phyloP scores from a whole-genome alignment of 148 eudicot genomes.

The Vaccinium corymbosum region DNA sequence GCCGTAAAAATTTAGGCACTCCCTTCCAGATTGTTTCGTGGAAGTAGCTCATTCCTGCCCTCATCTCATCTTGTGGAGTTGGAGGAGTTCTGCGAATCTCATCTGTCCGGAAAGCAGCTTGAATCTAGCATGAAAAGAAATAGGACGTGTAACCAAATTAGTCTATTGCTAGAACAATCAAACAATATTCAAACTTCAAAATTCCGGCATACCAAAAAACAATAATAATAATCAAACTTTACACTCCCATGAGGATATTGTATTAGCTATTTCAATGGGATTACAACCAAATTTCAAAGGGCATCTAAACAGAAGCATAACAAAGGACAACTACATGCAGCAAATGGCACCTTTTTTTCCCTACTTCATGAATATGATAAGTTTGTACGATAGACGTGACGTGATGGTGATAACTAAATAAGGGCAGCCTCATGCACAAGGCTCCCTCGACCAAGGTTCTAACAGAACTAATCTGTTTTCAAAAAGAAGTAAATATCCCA shows the following conservation, averaged over 20 bases:
- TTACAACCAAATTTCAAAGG: constrained; percentile 1
- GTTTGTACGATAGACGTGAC: background rate
- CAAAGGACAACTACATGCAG: background rate
- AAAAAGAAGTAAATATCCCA: background rate
- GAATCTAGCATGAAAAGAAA: constrained; percentile 53
- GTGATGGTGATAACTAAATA: background rate
- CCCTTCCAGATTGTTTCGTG: constrained; percentile 98
- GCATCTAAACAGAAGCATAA: background rate
- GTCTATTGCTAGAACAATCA: background rate
- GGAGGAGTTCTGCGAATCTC: constrained; percentile 92
- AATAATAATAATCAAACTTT: background rate
- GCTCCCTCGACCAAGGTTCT: background rate
- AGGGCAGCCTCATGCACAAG: background rate
- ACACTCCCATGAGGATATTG: background rate
- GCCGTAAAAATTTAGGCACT: constrained; percentile 86
- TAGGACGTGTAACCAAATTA: background rate
- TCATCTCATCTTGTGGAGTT: constrained; percentile 97
- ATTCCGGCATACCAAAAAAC: too few relatives aligned
- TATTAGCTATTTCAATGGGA: background rate
- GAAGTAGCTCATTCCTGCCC: constrained; percentile 99
- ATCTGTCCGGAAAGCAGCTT: constrained; percentile 98
- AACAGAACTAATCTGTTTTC: background rate
- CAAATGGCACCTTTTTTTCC: background rate
- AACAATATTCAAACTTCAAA: background rate
- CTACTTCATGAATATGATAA: background rate